Evolutionary conservation across 345 rosid genomes (phyloP).

Genomic region (Eutrema yunnanense): DNA sequence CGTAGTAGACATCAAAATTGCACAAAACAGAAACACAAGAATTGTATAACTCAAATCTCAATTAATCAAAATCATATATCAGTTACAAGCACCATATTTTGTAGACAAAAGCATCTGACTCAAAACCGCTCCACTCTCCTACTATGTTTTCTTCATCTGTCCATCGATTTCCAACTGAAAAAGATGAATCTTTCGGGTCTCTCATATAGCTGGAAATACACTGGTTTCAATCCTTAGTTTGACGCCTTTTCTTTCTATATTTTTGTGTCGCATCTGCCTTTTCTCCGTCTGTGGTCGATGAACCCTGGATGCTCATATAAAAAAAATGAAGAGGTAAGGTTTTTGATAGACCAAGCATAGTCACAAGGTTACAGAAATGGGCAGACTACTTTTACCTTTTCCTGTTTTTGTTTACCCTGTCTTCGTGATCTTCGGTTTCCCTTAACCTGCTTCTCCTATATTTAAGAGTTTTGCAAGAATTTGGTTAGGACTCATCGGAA

Average conservation of each 20-base stretch:
- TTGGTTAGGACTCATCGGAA: neutral
- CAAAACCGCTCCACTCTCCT: neutral
- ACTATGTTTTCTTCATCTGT: neutral
- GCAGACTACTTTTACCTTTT: constrained; percentile 14
- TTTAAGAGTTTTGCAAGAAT: neutral
- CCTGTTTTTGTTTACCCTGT: constrained; percentile 13
- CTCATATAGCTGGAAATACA: neutral
- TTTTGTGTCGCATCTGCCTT: neutral
- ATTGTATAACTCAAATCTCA: neutral
- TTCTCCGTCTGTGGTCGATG: neutral
- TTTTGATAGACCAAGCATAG: neutral
- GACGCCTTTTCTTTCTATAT: constrained; percentile 24
- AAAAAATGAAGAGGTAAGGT: neutral
- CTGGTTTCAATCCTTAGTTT: constrained; percentile 16
- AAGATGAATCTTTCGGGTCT: neutral
- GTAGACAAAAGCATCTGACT: neutral
- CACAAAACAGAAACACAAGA: neutral
- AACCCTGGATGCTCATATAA: constrained; percentile 4
- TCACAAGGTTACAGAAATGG: neutral
- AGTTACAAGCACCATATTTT: neutral
- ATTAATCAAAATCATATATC: neutral
- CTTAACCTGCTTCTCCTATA: constrained; percentile 16
- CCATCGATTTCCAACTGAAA: neutral
- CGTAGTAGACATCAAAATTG: neutral
- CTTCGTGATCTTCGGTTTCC: constrained; percentile 22